Base-by-base conservation (phyloP, 306 rosid genomes). In the Castanea mollissima region DNA sequence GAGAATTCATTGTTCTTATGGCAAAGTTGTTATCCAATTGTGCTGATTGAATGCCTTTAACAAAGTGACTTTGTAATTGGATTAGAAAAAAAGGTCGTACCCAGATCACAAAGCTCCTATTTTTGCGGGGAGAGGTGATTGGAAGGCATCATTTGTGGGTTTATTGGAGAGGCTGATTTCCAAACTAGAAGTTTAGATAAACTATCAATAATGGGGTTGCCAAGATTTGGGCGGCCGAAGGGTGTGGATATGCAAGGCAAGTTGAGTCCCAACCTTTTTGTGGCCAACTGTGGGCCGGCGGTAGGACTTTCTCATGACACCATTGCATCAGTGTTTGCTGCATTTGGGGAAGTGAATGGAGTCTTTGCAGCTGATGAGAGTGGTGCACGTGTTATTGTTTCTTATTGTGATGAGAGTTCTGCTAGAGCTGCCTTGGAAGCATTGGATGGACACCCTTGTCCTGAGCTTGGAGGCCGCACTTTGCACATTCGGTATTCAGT, bases 211-310 rank as follows among this genome's bases (percentile, higher is more conserved):
- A 86, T 88, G 92, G 89, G 80, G 35, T 64, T 83, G 83, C 88
- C 86, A 19, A 86, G 91, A 84, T 90, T 89, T 77, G 88, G 90
- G 79, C 97, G 92, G 49, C 93, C 93, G 0, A 90, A 70, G 62
- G 85, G 64, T 46, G 81, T 69, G 62, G 85, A 57, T 20, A 80
- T 69, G 3, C 20, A 74, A 58, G 84, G 76, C 29, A 85, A 87
- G 68, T 64, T 71, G 70, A 92, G 94, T 76, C 77, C 94, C 51
- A 89, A 91, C 76, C 92, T 94, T 29, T 94, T 74, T 72, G 93
- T 94, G 19, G 98, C 97, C 2, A 94, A 94, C 78, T 89, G 97
- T 80, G 97, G 98, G 0, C 92, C 91, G 14, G 90, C 93, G 0
- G 92, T 94, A 31, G 98, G 97, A 23, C 71, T 89, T 74, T 85